Base-by-base conservation (phyloP, 331 rosid species). In the Arachis monticola region DNA sequence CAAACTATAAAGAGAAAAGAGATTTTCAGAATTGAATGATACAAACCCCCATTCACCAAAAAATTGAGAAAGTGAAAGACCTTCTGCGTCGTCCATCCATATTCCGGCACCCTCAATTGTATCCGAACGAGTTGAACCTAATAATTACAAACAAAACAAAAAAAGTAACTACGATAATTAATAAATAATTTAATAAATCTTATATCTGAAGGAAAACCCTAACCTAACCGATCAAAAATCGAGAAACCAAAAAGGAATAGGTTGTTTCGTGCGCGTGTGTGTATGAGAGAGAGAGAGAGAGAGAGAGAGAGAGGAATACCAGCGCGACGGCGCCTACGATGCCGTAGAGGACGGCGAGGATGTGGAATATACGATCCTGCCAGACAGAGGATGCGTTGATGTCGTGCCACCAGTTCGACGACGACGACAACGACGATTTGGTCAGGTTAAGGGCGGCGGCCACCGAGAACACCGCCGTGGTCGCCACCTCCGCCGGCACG, bases 61-160 rank as follows among this genome's bases (percentile, higher is more conserved):
- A 92, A 90, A 80, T 95, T 95, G 85, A 95, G 97, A 77, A 95
- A 95, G 91, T 95, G 99, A 80, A 95, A 95, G 70, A 95, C 99
- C 84, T 95, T 95, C 92, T 95, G 99, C 75, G 99, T 95, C 70
- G 99, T 95, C 99, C 99, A 95, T 62, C 99, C 99, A 73, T 95
- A 95, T 78, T 95, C 99, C 59, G 99, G 99, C 12, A 95, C 99
- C 85, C 99, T 88, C 87, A 89, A 81, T 90, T 95, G 99, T 86
- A 95, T 95, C 67, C 99, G 90, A 63, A 87, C 84, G 70, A 95
- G 74, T 90, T 95, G 99, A 86, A 95, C 84, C 99, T 95, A 82
- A 82, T 40, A 77, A 46, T 42, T 7, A 51, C 2, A 7, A 38
- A 58, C 0, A 32, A 73, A 6, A 60, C 22, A 58, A 51, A 12